Conservation (phyloP, 2,329 filamentous ascomycete species). For the Ploettnerulaceae sp. region DNA sequence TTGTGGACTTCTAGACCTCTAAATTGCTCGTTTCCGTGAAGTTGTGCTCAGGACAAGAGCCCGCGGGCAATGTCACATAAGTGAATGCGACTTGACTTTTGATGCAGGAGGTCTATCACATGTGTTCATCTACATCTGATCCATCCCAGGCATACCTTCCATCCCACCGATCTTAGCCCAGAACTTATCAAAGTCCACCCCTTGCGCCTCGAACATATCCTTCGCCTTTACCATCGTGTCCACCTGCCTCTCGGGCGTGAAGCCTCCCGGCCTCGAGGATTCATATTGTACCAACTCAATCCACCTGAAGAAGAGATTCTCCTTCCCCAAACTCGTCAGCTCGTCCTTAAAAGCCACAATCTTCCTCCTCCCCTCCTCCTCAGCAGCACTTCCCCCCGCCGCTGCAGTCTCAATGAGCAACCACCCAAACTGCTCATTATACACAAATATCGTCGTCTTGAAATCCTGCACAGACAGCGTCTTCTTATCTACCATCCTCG, state of each 20-base stretch:
- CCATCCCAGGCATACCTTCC: conserved; percentile 49
- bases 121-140: conserved; percentile 24
- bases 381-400: conserved; percentile 42
- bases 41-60: no score
- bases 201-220: conserved; percentile 67
- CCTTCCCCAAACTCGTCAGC: conserved; percentile 72
- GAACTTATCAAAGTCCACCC: conserved; percentile 77
- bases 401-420: conserved; percentile 59
- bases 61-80: no score
- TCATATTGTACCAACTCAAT: conserved; percentile 90
- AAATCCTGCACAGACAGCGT: conserved; percentile 60
- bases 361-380: conserved; percentile 64
- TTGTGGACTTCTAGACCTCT: no score
- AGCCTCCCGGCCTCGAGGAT: conserved; percentile 71
- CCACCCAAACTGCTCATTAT: conserved; percentile 67
- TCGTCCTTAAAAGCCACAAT: conserved; percentile 77
- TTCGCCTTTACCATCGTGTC: conserved; percentile 69
- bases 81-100: no score
- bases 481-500: conserved; percentile 62
- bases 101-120: no score
- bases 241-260: conserved; percentile 68
- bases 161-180: conserved; percentile 66
- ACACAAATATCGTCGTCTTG: conserved; percentile 63
- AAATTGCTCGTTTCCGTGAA: no score
- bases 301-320: conserved; percentile 86